A percentile compares a stretch with the other conserved stretches of the same genome.
Evolutionary conservation across 805 yeast genomes (phyloP).

Genomic region (Hagleromyces aurorensis): DNA sequence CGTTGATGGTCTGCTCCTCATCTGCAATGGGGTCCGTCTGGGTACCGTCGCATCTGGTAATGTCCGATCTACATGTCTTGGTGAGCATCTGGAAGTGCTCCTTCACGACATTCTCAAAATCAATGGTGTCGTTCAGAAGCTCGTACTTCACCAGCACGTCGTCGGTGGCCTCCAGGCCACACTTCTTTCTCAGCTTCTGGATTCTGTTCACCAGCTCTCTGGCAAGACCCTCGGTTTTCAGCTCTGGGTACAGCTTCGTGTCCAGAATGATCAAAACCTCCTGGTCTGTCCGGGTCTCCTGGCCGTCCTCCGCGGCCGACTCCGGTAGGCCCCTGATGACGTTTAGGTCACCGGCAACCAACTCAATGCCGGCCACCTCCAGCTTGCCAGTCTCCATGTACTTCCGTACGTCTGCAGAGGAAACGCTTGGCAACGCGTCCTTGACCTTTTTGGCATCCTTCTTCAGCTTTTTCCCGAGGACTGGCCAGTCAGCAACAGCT

Average conservation of each 20-base stretch:
- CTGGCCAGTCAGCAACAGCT: slow-evolving; percentile 99
- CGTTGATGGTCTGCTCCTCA: slow-evolving; percentile 81
- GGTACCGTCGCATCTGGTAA: slow-evolving; percentile 38
- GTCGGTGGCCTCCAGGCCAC: slow-evolving; percentile 89
- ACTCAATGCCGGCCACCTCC: slow-evolving; percentile 81
- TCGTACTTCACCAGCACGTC: slow-evolving; percentile 84
- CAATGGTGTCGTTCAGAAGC: slow-evolving; percentile 53
- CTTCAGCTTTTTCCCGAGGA: slow-evolving; percentile 93
- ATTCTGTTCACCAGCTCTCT: slow-evolving; percentile 96
- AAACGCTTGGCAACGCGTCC: slow-evolving; percentile 77
- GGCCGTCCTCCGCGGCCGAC: slow-evolving; percentile 53
- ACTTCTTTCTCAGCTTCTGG: slow-evolving; percentile 95
- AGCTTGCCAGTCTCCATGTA: slow-evolving; percentile 68
- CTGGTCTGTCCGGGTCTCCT: slow-evolving; percentile 79
- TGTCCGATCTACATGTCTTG: slow-evolving; percentile 64
- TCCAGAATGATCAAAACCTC: slow-evolving; percentile 89
- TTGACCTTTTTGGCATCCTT: slow-evolving; percentile 89
- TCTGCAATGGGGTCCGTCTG: slow-evolving; percentile 57
- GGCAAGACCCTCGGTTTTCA: slow-evolving; percentile 89
- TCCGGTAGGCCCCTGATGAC: slow-evolving; percentile 87
- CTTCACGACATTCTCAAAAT: slow-evolving; percentile 51
- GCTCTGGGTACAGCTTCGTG: slow-evolving; percentile 76
- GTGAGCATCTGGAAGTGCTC: slow-evolving; percentile 60
- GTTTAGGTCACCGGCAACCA: slow-evolving; percentile 80
- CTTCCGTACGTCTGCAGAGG: slow-evolving; percentile 74